Evolutionary conservation across 208 protist species (phyloP).

Genomic region (Angomonas desouzai): DNA sequence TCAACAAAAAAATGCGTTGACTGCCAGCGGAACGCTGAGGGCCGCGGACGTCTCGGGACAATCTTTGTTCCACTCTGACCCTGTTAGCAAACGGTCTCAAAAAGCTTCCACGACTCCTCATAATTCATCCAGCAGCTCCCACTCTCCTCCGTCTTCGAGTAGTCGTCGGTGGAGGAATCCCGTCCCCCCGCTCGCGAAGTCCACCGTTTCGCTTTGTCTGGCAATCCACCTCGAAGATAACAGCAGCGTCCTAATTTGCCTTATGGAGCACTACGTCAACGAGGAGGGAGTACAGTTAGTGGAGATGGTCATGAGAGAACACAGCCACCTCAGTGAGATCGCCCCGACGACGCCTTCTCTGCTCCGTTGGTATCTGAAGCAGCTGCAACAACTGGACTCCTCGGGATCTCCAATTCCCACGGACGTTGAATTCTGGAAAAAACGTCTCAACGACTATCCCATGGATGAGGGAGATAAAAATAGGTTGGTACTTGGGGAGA

Average conservation of each 20-base stretch:
- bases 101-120: too few relatives aligned
- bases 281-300: neutral
- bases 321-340: neutral
- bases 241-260: neutral
- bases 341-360: neutral
- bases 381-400: neutral
- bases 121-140: too few relatives aligned
- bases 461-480: neutral
- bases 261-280: neutral
- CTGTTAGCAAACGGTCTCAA: too few relatives aligned
- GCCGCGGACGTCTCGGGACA: too few relatives aligned
- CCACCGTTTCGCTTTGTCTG: constrained; percentile 13
- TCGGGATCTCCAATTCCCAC: neutral
- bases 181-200: constrained; percentile 18
- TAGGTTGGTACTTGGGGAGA: neutral
- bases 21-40: too few relatives aligned
- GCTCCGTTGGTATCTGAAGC: neutral
- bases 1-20: too few relatives aligned
- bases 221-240: constrained; percentile 11
- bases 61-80: too few relatives aligned
- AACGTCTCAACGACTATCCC: neutral
- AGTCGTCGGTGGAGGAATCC: constrained; percentile 16
- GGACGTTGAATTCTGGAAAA: neutral
- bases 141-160: too few relatives aligned
- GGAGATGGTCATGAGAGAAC: neutral